A percentile compares a stretch with the other conserved stretches of the same genome.
Evolutionary conservation across 139 green algal species (phyloP).

Genomic region (Chlorella sorokiniana): DNA sequence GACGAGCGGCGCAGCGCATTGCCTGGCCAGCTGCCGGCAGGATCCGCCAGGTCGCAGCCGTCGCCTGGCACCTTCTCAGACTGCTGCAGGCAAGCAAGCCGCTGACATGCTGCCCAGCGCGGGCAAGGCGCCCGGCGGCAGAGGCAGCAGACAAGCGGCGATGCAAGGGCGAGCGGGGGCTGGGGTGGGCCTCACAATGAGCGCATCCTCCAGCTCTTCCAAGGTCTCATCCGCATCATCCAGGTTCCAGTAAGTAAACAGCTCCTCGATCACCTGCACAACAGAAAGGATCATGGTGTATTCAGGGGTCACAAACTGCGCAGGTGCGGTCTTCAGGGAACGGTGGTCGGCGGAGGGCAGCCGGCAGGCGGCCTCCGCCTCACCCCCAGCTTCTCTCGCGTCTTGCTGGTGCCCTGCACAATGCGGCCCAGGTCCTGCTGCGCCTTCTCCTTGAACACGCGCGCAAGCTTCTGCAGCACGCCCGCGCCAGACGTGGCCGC

Average conservation of each 20-base stretch:
- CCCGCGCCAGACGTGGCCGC: conserved; percentile 8
- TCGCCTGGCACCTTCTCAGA: too few relatives aligned
- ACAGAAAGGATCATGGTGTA: neutral
- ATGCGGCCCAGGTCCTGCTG: conserved; percentile 84
- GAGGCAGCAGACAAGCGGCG: too few relatives aligned
- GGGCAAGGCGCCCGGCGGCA: too few relatives aligned
- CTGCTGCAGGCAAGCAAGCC: too few relatives aligned
- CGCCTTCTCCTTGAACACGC: conserved; percentile 94
- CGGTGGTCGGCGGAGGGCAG: too few relatives aligned
- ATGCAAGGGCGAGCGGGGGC: too few relatives aligned
- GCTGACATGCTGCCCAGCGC: too few relatives aligned
- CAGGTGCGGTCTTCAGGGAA: too few relatives aligned
- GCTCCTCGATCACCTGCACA: conserved; percentile 89
- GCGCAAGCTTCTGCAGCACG: conserved; percentile 72
- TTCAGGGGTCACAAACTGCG: neutral
- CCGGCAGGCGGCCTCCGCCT: too few relatives aligned
- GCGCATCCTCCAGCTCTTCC: conserved; percentile 94
- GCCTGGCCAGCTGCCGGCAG: too few relatives aligned
- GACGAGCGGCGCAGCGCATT: neutral
- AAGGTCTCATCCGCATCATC: conserved; percentile 90
- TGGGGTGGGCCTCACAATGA: conserved; percentile 73
- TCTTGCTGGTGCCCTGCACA: conserved; percentile 91
- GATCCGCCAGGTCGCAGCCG: too few relatives aligned
- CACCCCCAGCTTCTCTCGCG: conserved; percentile 86
- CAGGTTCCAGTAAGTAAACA: conserved; percentile 92